phyloP scores from a whole-genome alignment of 495 filamentous ascomycete genomes.

The Talaromyces thailandensis region DNA sequence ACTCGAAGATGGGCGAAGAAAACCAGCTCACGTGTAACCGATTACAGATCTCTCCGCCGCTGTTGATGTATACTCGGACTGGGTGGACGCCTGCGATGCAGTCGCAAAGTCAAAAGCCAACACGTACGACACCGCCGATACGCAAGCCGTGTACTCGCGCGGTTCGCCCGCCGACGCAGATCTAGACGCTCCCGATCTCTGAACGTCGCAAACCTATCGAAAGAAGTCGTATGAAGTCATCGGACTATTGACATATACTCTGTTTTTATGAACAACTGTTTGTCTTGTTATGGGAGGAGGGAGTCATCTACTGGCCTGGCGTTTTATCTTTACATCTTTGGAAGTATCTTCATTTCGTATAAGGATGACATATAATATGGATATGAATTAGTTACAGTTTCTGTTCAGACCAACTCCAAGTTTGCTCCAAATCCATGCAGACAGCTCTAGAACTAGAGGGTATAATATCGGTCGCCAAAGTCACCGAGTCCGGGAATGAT shows the following conservation, averaged over 20 bases:
- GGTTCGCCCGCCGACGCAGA: conserved; percentile 3
- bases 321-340: neutral
- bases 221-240: too few species aligned
- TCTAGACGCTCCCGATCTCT: neutral
- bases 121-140: conserved; percentile 43
- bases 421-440: neutral
- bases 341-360: neutral
- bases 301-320: neutral
- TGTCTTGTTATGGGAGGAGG: neutral
- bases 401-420: neutral
- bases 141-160: conserved; percentile 12
- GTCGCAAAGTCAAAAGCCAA: conserved; percentile 55
- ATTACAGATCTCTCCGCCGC: conserved; percentile 69
- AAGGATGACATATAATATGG: neutral
- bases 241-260: neutral
- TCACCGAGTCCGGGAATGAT: conserved; percentile 94
- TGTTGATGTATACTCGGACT: conserved; percentile 95
- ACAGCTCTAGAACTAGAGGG: conserved; percentile 45
- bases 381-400: neutral
- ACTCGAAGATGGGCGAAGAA: neutral
- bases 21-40: conserved; percentile 1
- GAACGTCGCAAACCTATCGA: neutral
- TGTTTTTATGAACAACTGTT: neutral
- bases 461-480: conserved; percentile 96
- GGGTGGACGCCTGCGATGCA: conserved; percentile 93